Conservation (phyloP, 805 yeast species). For the Ogataea allantospora region DNA sequence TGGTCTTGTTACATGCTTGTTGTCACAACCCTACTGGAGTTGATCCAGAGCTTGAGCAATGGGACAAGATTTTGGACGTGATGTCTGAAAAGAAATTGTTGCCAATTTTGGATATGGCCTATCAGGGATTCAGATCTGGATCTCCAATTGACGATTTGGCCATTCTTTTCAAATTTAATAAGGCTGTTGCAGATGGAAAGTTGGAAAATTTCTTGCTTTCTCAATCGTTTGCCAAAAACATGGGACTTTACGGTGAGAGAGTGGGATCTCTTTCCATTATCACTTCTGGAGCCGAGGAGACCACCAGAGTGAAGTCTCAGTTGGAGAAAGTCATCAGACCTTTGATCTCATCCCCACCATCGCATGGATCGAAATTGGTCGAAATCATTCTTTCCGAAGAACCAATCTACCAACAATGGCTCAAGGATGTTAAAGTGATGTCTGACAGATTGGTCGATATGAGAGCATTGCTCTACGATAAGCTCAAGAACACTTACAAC, state of each 20-base stretch:
- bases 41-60: constrained; percentile 79
- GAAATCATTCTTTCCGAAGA: constrained; percentile 66
- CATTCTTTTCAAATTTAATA: constrained; percentile 41
- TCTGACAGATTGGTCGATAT: constrained; percentile 74
- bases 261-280: constrained; percentile 76
- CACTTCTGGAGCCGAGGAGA: constrained; percentile 54
- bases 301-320: constrained; percentile 54
- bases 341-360: constrained; percentile 90
- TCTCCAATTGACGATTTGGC: constrained; percentile 66
- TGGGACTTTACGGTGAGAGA: constrained; percentile 95
- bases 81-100: constrained; percentile 57
- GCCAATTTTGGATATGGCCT: constrained; percentile 90
- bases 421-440: constrained; percentile 73
- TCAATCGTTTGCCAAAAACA: constrained; percentile 92
- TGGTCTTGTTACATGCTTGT: constrained; percentile 85
- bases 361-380: constrained; percentile 89
- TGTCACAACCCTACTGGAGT: constrained; percentile 98
- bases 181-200: constrained; percentile 46
- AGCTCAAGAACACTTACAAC: constrained; percentile 50
- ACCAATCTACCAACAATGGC: constrained; percentile 70
- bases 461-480: constrained; percentile 61
- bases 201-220: constrained; percentile 59
- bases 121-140: constrained; percentile 94
- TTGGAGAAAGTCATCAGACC: constrained; percentile 82
- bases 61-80: constrained; percentile 72